A percentile compares a stretch with the other conserved stretches of the same genome.
Conservation (phyloP, 441 rosid genomes). For the Viola pubescens region DNA sequence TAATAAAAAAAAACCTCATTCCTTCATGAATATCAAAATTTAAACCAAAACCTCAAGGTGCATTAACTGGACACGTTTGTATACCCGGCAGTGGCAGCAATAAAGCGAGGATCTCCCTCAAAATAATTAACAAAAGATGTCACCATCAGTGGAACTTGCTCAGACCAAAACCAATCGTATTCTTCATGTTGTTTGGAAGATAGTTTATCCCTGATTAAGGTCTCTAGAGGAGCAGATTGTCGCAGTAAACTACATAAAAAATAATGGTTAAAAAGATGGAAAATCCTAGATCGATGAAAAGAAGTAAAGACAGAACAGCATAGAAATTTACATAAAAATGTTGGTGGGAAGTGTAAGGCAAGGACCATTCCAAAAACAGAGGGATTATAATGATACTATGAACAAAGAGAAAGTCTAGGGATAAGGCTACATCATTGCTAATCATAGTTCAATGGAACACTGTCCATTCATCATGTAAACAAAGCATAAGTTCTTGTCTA, state of each 20-base stretch:
- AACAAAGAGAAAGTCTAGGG: background rate
- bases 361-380: background rate
- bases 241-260: conserved; percentile 64
- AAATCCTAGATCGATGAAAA: conserved; percentile 8
- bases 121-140: conserved; percentile 61
- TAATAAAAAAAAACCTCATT: conserved; percentile 19
- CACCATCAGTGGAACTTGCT: conserved; percentile 65
- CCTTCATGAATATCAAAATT: conserved; percentile 16
- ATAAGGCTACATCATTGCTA: background rate
- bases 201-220: conserved; percentile 73
- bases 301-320: conserved; percentile 1
- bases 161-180: conserved; percentile 84
- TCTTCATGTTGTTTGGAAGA: conserved; percentile 73
- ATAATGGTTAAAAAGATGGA: conserved; percentile 11
- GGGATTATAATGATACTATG: background rate
- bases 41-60: conserved; percentile 15
- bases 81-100: conserved; percentile 63
- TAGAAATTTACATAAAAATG: background rate
- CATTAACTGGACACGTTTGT: conserved; percentile 21
- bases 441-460: conserved; percentile 1
- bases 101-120: conserved; percentile 60
- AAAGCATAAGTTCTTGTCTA: too few relatives aligned
- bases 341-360: background rate
- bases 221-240: conserved; percentile 76
- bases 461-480: too few relatives aligned